These are phyloP conservation scores for Pinus tabuliformis DNA, from an alignment of 75 land plant genomes.

Conservation along the genomic window DNA sequence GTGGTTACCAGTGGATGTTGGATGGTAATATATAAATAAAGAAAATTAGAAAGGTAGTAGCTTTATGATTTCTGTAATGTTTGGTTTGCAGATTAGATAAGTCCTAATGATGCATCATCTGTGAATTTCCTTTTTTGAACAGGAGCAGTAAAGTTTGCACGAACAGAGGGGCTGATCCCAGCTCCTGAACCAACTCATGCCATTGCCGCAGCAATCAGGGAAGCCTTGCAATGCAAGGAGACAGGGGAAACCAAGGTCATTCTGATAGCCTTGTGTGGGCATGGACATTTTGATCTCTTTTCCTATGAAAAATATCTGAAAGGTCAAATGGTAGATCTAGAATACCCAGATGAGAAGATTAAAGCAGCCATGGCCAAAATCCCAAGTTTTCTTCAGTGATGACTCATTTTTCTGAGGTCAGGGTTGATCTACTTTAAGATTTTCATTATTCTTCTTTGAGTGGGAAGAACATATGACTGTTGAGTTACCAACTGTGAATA, in stretches of 20 bases:
- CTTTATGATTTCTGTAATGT: neutral
- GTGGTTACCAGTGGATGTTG: no score
- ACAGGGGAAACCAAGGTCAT: constrained; percentile 85
- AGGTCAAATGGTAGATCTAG: constrained; percentile 69
- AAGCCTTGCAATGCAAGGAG: constrained; percentile 75
- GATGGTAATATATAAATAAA: no score
- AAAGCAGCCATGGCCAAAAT: constrained; percentile 45
- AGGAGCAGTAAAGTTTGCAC: constrained; percentile 86
- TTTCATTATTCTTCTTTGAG: neutral
- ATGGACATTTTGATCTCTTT: constrained; percentile 90
- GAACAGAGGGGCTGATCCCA: constrained; percentile 85
- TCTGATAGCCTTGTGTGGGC: constrained; percentile 89
- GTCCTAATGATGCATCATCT: neutral
- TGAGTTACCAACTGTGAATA: neutral
- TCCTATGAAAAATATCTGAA: constrained; percentile 83
- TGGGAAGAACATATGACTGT: neutral
- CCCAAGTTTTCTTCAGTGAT: constrained; percentile 16
- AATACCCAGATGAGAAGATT: constrained; percentile 58
- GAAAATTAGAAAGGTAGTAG: neutral
- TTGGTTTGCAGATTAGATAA: neutral
- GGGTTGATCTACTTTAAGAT: neutral
- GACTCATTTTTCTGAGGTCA: neutral
- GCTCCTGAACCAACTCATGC: constrained; percentile 98
- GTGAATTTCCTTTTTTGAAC: neutral
- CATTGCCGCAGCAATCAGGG: constrained; percentile 89